Conservation (phyloP, 805 yeast genomes). For the Kluyveromyces siamensis region DNA sequence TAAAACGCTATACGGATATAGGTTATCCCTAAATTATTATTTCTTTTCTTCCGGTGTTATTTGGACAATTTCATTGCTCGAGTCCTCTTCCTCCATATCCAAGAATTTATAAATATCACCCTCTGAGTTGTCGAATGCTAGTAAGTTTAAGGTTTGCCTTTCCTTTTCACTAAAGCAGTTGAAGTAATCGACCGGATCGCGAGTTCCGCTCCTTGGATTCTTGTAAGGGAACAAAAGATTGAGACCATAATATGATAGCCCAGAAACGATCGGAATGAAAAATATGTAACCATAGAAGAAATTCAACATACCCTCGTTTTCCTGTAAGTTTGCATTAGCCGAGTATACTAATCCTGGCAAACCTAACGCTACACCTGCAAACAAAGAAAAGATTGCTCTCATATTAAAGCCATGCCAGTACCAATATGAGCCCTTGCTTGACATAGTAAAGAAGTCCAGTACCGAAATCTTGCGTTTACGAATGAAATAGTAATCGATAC, state of each 20-base stretch:
- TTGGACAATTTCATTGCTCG: background rate
- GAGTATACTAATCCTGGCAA: slow-evolving; percentile 16
- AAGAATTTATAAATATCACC: slow-evolving; percentile 5
- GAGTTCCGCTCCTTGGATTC: slow-evolving; percentile 8
- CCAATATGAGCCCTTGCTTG: slow-evolving; percentile 15
- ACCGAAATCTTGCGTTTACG: slow-evolving; percentile 26
- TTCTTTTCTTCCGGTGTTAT: background rate
- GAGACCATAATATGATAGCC: slow-evolving; percentile 9
- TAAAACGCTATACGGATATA: background rate
- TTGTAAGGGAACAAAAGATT: slow-evolving; percentile 10
- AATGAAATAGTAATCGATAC: slow-evolving; percentile 30
- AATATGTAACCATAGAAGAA: slow-evolving; percentile 16
- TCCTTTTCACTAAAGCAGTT: slow-evolving; percentile 15
- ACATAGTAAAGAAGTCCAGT: slow-evolving; percentile 28
- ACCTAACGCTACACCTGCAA: slow-evolving; percentile 12
- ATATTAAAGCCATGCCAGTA: slow-evolving; percentile 13
- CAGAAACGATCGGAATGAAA: slow-evolving; percentile 14
- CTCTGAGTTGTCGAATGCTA: slow-evolving; percentile 7
- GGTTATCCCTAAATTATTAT: background rate
- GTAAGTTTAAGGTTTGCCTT: slow-evolving; percentile 10
- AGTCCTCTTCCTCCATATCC: slow-evolving; percentile 5
- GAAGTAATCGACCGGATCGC: slow-evolving; percentile 17
- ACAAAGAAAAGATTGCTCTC: slow-evolving; percentile 9
- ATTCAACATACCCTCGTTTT: slow-evolving; percentile 13
- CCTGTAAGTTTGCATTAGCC: slow-evolving; percentile 6